phyloP scores from a whole-genome alignment of 1,139 yeast genomes.

The Citeromyces hawaiiensis region DNA sequence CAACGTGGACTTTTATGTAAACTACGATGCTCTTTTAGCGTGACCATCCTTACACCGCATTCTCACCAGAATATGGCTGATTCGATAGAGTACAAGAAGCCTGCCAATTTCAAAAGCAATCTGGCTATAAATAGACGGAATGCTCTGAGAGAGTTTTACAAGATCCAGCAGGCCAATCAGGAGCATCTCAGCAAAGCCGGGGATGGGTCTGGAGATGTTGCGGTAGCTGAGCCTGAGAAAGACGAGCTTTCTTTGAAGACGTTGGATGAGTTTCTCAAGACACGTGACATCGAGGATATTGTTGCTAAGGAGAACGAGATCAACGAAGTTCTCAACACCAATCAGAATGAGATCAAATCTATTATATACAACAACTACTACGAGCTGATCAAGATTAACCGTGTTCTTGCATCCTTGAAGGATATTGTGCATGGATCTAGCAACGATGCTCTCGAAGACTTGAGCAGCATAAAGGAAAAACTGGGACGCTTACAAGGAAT shows the following conservation, averaged over 20 bases:
- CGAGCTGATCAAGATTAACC: constrained; percentile 32
- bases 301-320: constrained; percentile 24
- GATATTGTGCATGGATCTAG: constrained; percentile 3
- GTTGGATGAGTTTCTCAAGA: constrained; percentile 23
- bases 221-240: constrained; percentile 5
- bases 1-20: not conserved
- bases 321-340: constrained; percentile 25
- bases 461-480: constrained; percentile 1
- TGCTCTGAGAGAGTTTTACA: constrained; percentile 29
- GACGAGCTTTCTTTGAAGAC: constrained; percentile 12
- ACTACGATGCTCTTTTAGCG: not conserved
- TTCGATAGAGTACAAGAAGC: constrained; percentile 8
- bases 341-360: constrained; percentile 31
- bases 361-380: constrained; percentile 38
- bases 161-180: constrained; percentile 17
- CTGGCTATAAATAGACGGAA: constrained; percentile 19
- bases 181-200: constrained; percentile 6
- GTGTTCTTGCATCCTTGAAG: constrained; percentile 20
- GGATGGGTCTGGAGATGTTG: constrained; percentile 5
- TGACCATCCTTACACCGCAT: too few relatives aligned
- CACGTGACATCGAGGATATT: constrained; percentile 20
- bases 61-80: constrained; percentile 7
- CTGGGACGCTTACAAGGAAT: not conserved
- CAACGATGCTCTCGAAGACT: constrained; percentile 1
- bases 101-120: constrained; percentile 3